Evolutionary conservation across 73 alveolate genomes (phyloP).

Genomic region (Tetrahymena elliotti): DNA sequence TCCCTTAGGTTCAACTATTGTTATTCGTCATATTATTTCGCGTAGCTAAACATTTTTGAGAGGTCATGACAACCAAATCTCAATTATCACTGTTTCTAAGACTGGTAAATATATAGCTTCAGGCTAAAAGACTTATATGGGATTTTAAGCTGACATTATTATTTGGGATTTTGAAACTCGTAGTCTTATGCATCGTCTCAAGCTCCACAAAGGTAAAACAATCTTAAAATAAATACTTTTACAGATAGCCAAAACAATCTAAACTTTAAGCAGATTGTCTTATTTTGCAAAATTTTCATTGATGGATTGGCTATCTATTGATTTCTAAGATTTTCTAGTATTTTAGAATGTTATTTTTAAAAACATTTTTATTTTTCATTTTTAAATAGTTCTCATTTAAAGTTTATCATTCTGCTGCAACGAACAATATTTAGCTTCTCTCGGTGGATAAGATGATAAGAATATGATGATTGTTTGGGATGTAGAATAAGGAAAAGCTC

Average conservation of each 20-base stretch:
- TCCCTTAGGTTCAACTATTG: slow-evolving; percentile 93
- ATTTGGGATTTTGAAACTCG: slow-evolving; percentile 93
- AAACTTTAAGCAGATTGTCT: too few relatives aligned
- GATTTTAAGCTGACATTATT: slow-evolving; percentile 88
- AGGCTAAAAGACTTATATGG: slow-evolving; percentile 87
- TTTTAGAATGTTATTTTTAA: background rate
- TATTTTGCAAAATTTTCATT: background rate
- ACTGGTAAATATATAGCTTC: slow-evolving; percentile 82
- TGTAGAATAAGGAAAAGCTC: slow-evolving; percentile 82
- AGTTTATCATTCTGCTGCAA: slow-evolving; percentile 81
- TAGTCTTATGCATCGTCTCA: slow-evolving; percentile 75
- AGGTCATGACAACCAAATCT: slow-evolving; percentile 86
- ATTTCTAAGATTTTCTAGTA: background rate
- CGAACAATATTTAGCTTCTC: slow-evolving; percentile 87
- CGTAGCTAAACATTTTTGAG: slow-evolving; percentile 51
- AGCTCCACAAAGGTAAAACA: slow-evolving; percentile 67
- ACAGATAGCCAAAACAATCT: background rate
- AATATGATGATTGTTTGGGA: slow-evolving; percentile 88
- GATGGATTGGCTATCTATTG: background rate
- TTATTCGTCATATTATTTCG: slow-evolving; percentile 79
- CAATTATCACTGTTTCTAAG: slow-evolving; percentile 70
- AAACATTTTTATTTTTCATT: background rate
- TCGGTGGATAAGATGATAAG: slow-evolving; percentile 94
- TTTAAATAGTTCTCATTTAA: slow-evolving; percentile 55
- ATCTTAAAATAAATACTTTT: background rate